Conservation (phyloP, 495 filamentous ascomycete species). For the Astrocystis sublimbata region DNA sequence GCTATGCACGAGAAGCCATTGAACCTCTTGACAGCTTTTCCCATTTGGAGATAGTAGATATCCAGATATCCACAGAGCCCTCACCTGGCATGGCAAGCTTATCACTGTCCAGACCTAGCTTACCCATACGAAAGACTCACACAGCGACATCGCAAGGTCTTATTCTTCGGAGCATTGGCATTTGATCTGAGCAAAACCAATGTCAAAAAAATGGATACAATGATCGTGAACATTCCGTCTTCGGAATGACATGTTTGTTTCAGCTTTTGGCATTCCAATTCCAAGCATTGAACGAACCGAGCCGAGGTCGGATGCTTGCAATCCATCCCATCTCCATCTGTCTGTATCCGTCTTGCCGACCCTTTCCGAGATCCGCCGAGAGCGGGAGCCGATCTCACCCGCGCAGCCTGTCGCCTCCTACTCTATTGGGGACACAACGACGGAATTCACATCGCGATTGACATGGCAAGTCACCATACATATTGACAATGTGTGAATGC, state of each 20-base stretch:
- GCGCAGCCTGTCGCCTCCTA: neutral
- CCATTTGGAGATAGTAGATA: neutral
- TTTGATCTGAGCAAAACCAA: neutral
- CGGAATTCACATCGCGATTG: too few relatives aligned
- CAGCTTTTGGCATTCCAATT: neutral
- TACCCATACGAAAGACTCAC: neutral
- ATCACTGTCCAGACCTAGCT: neutral
- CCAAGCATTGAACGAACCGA: constrained; percentile 7
- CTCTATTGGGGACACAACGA: neutral
- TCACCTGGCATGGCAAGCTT: too few relatives aligned
- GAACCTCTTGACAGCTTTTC: too few relatives aligned
- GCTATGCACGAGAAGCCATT: too few relatives aligned
- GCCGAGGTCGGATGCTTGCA: constrained; percentile 15
- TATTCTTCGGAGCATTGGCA: neutral
- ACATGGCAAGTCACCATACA: neutral
- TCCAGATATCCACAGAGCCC: too few relatives aligned
- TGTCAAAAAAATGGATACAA: neutral
- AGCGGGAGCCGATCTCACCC: constrained; percentile 10
- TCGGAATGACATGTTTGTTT: neutral
- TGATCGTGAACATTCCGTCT: neutral
- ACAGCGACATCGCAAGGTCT: neutral
- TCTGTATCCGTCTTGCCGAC: constrained; percentile 4
- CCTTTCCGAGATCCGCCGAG: constrained; percentile 12
- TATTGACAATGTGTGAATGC: neutral
- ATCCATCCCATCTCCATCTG: too few relatives aligned